phyloP scores from a whole-genome alignment of 1,284 basidiomycete species.

The Ceratobasidium sp. region DNA sequence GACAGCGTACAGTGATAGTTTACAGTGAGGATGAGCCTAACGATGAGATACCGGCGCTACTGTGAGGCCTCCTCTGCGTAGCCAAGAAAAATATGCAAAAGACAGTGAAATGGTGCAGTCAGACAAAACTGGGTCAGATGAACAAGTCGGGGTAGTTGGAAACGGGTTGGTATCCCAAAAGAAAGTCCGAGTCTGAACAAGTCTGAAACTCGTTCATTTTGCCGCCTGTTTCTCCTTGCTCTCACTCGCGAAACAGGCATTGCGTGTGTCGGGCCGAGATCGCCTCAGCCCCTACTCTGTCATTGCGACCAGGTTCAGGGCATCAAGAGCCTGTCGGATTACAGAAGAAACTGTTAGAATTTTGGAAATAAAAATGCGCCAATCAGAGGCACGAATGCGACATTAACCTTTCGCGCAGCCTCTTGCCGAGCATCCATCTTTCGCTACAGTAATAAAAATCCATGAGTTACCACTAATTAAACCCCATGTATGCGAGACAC shows the following conservation, averaged over 20 bases:
- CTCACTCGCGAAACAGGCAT: neutral
- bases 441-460: neutral
- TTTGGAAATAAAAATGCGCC: conserved; percentile 7
- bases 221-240: conserved; percentile 23
- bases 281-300: conserved; percentile 1
- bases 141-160: conserved; percentile 25
- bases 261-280: neutral
- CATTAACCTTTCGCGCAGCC: conserved; percentile 35
- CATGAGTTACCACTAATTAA: neutral
- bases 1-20: conserved; percentile 37
- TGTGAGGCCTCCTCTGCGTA: conserved; percentile 17
- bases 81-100: conserved; percentile 13
- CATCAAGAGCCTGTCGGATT: conserved; percentile 27
- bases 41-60: conserved; percentile 14
- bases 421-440: conserved; percentile 40
- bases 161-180: conserved; percentile 33
- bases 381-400: neutral
- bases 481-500: neutral
- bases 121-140: conserved; percentile 22
- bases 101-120: neutral
- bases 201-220: conserved; percentile 36
- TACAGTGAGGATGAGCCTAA: conserved; percentile 38
- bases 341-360: conserved; percentile 16
- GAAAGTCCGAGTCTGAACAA: conserved; percentile 7
- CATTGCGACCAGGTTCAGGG: conserved; percentile 13